phyloP scores from a whole-genome alignment of 176 grass and related monocot species.

The Triticum aestivum region DNA sequence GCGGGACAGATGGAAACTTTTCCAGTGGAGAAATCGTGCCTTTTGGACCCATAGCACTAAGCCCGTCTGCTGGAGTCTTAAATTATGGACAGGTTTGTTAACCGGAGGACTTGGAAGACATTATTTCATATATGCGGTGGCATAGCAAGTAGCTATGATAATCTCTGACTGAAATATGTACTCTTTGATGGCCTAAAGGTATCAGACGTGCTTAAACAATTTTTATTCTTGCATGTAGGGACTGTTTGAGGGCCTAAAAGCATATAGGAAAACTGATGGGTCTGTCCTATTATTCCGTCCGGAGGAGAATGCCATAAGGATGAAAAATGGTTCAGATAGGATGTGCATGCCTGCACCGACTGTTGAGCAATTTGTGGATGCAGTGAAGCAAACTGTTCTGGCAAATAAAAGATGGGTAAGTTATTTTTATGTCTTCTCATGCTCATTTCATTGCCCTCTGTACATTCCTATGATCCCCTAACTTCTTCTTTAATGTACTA shows the following conservation, averaged over 20 bases:
- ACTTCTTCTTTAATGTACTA: neutral
- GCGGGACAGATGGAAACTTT: slow-evolving; percentile 62
- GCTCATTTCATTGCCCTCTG: no score
- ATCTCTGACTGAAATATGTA: neutral
- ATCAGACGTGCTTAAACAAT: neutral
- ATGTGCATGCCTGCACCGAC: slow-evolving; percentile 89
- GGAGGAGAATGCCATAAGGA: slow-evolving; percentile 8
- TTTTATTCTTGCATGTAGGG: slow-evolving; percentile 43
- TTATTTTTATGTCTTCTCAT: neutral
- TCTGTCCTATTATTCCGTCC: slow-evolving; percentile 50
- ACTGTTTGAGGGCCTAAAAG: slow-evolving; percentile 89
- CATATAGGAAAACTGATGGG: slow-evolving; percentile 80
- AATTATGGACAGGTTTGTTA: slow-evolving; percentile 87
- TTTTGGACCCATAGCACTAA: slow-evolving; percentile 68
- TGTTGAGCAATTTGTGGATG: slow-evolving; percentile 71
- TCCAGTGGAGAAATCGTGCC: slow-evolving; percentile 60
- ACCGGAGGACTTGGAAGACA: neutral
- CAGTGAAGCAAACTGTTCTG: slow-evolving; percentile 84
- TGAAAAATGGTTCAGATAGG: slow-evolving; percentile 75
- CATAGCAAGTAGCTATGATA: neutral
- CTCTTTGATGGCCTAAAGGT: neutral
- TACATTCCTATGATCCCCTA: neutral
- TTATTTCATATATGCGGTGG: neutral
- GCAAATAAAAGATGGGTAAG: slow-evolving; percentile 88
- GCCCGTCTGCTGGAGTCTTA: slow-evolving; percentile 74